These are phyloP conservation scores for Rhodamnia rubescens DNA, from an alignment of 345 rosid species.

Conservation along the genomic window DNA sequence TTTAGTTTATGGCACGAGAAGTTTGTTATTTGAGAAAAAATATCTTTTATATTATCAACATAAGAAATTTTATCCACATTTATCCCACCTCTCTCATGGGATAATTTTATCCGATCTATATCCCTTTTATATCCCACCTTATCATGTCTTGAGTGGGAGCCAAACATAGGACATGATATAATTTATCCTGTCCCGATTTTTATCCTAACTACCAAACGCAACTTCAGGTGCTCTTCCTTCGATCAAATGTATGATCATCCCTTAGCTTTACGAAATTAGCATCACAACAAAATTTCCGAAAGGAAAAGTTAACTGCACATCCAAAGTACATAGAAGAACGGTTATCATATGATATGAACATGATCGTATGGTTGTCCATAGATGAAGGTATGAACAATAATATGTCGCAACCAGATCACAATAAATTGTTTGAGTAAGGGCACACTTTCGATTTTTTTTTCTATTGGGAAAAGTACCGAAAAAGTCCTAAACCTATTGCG, in stretches of 20 bases:
- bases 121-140: no score
- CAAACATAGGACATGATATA: no score
- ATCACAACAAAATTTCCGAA: neutral
- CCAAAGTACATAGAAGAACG: neutral
- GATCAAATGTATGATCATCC: neutral
- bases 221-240: neutral
- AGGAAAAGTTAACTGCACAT: neutral
- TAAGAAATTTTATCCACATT: no score
- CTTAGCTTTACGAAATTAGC: neutral
- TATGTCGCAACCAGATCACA: neutral
- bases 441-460: neutral
- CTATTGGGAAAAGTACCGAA: neutral
- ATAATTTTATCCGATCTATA: no score
- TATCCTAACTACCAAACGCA: no score
- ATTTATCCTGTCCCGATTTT: no score
- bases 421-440: accelerated
- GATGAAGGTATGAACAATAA: accelerated
- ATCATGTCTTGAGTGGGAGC: no score
- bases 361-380: neutral
- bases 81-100: no score
- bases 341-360: neutral
- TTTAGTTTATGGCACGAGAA: no score
- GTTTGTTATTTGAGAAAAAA: no score
- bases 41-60: no score
- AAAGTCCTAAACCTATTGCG: no score